Evolutionary conservation across 116 monocot genomes (phyloP).

Genomic region (Dioscorea cayenensis): DNA sequence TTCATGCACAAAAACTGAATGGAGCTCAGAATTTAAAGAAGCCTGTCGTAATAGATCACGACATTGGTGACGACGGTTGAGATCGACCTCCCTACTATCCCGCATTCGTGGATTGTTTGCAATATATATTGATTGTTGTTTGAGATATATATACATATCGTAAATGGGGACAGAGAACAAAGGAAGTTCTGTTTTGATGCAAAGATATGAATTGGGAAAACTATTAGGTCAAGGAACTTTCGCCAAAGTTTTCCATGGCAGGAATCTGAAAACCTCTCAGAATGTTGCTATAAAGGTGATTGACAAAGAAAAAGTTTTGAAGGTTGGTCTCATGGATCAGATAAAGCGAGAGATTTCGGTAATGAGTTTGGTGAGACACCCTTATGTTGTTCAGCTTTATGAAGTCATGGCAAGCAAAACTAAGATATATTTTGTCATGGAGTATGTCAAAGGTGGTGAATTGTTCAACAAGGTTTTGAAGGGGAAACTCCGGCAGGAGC

Average conservation of each 20-base stretch:
- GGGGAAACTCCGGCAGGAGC: conserved; percentile 60
- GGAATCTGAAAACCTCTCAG: conserved; percentile 33
- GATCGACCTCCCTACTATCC: background rate
- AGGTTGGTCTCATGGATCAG: conserved; percentile 60
- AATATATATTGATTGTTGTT: background rate
- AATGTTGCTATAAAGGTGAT: conserved; percentile 60
- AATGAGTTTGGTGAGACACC: conserved; percentile 64
- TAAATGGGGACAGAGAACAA: conserved; percentile 24
- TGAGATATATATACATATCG: background rate
- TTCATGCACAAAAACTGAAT: conserved; percentile 3
- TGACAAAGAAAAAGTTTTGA: conserved; percentile 53
- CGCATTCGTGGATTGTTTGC: conserved; percentile 2
- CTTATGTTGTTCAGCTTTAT: conserved; percentile 59
- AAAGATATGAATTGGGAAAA: conserved; percentile 50
- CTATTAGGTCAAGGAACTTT: conserved; percentile 61
- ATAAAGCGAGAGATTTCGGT: conserved; percentile 78
- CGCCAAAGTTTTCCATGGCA: conserved; percentile 59
- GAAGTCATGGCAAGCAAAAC: conserved; percentile 78
- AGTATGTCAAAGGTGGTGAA: conserved; percentile 71
- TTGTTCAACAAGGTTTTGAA: conserved; percentile 53
- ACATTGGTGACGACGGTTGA: conserved; percentile 33
- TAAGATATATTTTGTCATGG: conserved; percentile 81
- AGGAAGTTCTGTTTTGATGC: conserved; percentile 38
- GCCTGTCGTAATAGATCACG: conserved; percentile 21
- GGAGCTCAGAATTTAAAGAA: conserved; percentile 14